Percentiles rank a stretch among this genome's conserved stretches.
phyloP scores from a whole-genome alignment of 2,329 filamentous ascomycete species.

The Ascocoryne sarcoides region DNA sequence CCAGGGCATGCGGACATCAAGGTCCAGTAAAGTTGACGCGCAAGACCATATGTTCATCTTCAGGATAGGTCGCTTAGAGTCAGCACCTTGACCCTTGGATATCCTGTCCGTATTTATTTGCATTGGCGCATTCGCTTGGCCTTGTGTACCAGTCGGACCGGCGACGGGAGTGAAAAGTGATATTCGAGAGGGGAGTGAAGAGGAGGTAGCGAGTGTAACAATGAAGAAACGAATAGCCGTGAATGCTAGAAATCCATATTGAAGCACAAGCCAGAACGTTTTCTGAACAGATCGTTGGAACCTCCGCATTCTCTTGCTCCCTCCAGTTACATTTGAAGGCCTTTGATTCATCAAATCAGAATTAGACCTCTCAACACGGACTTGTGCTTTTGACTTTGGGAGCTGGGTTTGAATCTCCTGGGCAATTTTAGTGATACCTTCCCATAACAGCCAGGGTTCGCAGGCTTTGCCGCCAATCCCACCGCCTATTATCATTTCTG shows the following conservation, averaged over 20 bases:
- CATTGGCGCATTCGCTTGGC: conserved; percentile 6
- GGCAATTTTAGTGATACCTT: conserved; percentile 66
- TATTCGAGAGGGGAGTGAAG: conserved; percentile 52
- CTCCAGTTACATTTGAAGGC: conserved; percentile 10
- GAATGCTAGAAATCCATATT: conserved; percentile 40
- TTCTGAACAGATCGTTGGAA: conserved; percentile 23
- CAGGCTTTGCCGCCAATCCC: conserved; percentile 71
- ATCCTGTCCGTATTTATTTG: conserved; percentile 3
- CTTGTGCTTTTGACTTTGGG: conserved; percentile 25
- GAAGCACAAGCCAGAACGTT: conserved; percentile 43
- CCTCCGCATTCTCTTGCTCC: conserved; percentile 12
- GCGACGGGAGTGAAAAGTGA: conserved; percentile 23
- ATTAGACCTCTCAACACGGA: conserved; percentile 26
- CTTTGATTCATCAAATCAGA: conserved; percentile 20
- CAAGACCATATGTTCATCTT: conserved; percentile 72
- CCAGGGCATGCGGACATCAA: conserved; percentile 85
- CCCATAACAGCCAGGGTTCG: conserved; percentile 85
- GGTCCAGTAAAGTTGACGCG: conserved; percentile 60
- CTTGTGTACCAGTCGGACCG: conserved; percentile 21
- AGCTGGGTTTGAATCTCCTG: conserved; percentile 35
- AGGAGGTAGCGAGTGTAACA: conserved; percentile 55
- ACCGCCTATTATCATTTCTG: conserved; percentile 82
- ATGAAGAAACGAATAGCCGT: conserved; percentile 58
- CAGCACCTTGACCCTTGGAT: conserved; percentile 9
- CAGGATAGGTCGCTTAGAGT: conserved; percentile 41